Evolutionary conservation across 345 rosid genomes (phyloP).

Genomic region (Tarenaya hassleriana): DNA sequence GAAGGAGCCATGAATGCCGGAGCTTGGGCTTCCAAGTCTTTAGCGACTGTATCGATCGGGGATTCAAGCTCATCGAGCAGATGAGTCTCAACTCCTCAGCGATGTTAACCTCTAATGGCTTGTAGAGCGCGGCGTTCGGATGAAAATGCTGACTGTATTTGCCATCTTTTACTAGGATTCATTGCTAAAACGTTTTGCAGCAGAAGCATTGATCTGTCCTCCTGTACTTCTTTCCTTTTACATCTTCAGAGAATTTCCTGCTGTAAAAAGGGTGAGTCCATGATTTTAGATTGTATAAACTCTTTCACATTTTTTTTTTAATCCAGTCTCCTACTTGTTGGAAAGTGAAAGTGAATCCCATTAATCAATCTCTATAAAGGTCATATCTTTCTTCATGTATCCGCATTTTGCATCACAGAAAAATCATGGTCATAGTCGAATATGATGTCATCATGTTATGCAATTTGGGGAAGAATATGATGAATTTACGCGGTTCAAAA

Average conservation of each 20-base stretch:
- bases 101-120: conserved; percentile 1
- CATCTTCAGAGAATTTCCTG: neutral
- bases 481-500: neutral
- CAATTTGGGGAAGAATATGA: neutral
- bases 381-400: conserved; percentile 56
- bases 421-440: conserved; percentile 3
- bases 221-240: neutral
- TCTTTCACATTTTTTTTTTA: too few species aligned
- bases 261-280: neutral
- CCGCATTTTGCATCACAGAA: conserved; percentile 26
- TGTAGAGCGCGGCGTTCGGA: conserved; percentile 2
- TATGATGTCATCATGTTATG: neutral
- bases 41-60: conserved; percentile 83
- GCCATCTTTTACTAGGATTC: conserved; percentile 11
- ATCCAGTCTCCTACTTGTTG: neutral
- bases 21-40: conserved; percentile 92
- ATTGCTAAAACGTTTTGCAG: conserved; percentile 22
- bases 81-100: conserved; percentile 25
- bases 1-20: conserved; percentile 86
- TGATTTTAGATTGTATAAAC: too few species aligned
- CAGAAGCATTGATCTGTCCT: conserved; percentile 4
- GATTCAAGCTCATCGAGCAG: conserved; percentile 69
- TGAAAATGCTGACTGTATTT: conserved; percentile 19
- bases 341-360: neutral
- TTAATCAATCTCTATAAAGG: neutral